These are phyloP conservation scores for Mollisia scopiformis DNA, from an alignment of 2,329 filamentous ascomycete genomes.

Conservation along the genomic window DNA sequence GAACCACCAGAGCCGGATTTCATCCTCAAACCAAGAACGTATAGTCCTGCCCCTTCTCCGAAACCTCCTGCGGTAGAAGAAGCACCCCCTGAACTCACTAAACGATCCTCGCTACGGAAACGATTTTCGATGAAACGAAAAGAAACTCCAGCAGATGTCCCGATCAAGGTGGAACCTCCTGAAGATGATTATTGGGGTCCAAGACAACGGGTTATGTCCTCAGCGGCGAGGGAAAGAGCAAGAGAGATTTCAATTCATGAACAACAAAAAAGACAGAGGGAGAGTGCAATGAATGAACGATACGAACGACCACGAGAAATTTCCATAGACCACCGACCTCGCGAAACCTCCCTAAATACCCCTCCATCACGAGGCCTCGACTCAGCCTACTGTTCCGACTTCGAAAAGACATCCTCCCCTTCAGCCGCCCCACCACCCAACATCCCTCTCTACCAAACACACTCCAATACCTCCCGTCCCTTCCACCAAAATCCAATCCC, in stretches of 20 bases:
- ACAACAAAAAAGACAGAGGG: background rate
- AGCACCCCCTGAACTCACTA: slow-evolving; percentile 24
- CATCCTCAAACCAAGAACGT: slow-evolving; percentile 36
- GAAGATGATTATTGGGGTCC: slow-evolving; percentile 23
- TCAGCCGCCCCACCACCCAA: slow-evolving; percentile 4
- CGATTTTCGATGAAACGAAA: slow-evolving; percentile 35
- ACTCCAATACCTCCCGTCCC: slow-evolving; percentile 13
- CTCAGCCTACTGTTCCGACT: slow-evolving; percentile 37
- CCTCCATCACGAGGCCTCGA: slow-evolving; percentile 36
- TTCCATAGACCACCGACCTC: background rate
- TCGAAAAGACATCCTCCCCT: slow-evolving; percentile 31
- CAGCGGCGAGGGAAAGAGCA: background rate
- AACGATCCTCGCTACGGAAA: slow-evolving; percentile 31
- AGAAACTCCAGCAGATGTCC: slow-evolving; percentile 23
- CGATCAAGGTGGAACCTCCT: slow-evolving; percentile 13
- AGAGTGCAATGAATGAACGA: background rate
- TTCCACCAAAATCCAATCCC: slow-evolving; percentile 25
- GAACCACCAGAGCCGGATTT: slow-evolving; percentile 30
- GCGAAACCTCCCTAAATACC: slow-evolving; percentile 21
- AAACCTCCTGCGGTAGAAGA: slow-evolving; percentile 10
- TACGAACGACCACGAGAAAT: background rate
- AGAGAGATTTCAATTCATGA: background rate
- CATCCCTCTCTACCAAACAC: slow-evolving; percentile 13
- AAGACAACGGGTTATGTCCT: slow-evolving; percentile 19
- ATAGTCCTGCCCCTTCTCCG: slow-evolving; percentile 24